Conservation (phyloP, 78 protist species). For the Dictyostelium firmibasis region DNA sequence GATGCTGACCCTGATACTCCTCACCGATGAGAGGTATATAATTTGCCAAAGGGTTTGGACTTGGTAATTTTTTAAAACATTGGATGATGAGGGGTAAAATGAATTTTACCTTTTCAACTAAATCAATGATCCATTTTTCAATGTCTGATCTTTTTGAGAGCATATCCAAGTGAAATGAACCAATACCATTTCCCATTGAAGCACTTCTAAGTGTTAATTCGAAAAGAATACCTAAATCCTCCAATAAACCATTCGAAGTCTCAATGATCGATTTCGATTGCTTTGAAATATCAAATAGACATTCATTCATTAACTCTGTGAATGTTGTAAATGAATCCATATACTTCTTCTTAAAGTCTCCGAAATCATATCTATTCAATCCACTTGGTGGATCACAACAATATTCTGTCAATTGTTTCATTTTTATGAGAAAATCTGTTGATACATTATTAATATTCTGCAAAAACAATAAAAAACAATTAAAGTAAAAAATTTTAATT, state of each 20-base stretch:
- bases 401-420: constrained; percentile 25
- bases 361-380: background rate
- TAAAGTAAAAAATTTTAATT: too few species aligned
- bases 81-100: background rate
- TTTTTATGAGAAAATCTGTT: constrained; percentile 1
- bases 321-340: background rate
- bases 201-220: background rate
- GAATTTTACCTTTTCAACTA: background rate
- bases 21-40: background rate
- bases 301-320: background rate
- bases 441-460: constrained; percentile 29
- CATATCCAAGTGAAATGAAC: background rate
- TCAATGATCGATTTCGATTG: background rate
- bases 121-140: background rate
- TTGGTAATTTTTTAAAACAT: background rate
- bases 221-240: background rate
- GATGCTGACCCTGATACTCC: background rate
- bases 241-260: background rate
- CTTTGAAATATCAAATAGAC: constrained; percentile 31
- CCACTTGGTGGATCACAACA: constrained; percentile 14
- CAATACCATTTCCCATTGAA: background rate
- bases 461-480: too few species aligned
- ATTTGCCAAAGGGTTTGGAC: background rate
- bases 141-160: background rate
- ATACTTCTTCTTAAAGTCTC: background rate